These are phyloP conservation scores for Brettanomyces sp. DNA, from an alignment of 805 yeast genomes.

Conservation along the genomic window DNA sequence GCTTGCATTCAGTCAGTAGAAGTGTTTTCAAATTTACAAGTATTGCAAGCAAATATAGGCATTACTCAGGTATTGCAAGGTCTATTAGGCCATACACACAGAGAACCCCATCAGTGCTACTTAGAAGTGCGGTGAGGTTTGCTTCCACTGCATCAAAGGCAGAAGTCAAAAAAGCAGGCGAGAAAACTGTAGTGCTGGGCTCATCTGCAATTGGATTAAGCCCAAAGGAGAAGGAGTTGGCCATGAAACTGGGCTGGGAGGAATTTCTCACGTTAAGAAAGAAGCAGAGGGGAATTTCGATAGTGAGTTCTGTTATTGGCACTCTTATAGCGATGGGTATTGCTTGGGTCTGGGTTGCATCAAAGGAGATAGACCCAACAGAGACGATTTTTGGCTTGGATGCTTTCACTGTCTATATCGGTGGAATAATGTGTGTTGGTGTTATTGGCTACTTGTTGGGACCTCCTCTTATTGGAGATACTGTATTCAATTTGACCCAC, in stretches of 20 bases:
- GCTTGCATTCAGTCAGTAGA: too few relatives aligned
- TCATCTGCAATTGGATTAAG: slow-evolving; percentile 2
- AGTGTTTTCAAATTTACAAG: too few relatives aligned
- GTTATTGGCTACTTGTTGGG: slow-evolving; percentile 75
- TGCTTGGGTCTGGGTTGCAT: slow-evolving; percentile 72
- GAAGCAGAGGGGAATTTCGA: slow-evolving; percentile 62
- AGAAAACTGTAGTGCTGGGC: neutral
- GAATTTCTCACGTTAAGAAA: slow-evolving; percentile 71
- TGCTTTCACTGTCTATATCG: slow-evolving; percentile 72
- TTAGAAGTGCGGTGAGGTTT: neutral
- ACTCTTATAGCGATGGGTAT: slow-evolving; percentile 54
- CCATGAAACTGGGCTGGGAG: slow-evolving; percentile 48
- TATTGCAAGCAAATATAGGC: too few relatives aligned
- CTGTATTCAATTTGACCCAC: slow-evolving; percentile 51
- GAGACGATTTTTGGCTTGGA: slow-evolving; percentile 86
- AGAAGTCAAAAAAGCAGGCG: neutral
- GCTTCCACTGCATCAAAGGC: neutral
- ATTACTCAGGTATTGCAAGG: too few relatives aligned
- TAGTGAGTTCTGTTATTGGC: slow-evolving; percentile 57
- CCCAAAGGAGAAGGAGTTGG: slow-evolving; percentile 14
- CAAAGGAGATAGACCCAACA: slow-evolving; percentile 80
- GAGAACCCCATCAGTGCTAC: too few relatives aligned
- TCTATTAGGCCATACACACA: too few relatives aligned
- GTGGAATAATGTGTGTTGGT: slow-evolving; percentile 64
- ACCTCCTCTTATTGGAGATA: slow-evolving; percentile 64